phyloP scores from a whole-genome alignment of 306 rosid genomes.

The Lathyrus aphaca region DNA sequence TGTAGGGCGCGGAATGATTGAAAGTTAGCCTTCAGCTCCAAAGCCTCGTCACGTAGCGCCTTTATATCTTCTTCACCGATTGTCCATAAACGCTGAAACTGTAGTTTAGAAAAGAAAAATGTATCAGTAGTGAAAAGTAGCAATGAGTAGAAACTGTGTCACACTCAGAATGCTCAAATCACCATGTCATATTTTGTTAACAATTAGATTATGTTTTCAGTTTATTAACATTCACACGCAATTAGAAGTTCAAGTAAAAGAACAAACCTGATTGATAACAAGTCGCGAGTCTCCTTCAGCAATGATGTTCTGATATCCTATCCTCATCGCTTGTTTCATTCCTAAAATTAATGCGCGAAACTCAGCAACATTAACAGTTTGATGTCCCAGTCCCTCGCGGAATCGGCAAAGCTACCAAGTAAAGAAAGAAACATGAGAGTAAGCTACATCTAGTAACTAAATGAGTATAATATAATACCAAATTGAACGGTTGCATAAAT shows the following conservation, averaged over 20 bases:
- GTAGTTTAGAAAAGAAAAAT: neutral
- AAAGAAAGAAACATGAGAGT: slow-evolving; percentile 26
- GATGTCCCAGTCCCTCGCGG: slow-evolving; percentile 78
- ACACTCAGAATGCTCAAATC: too few relatives aligned
- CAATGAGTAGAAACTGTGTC: too few relatives aligned
- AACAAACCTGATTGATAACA: slow-evolving; percentile 86
- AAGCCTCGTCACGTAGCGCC: neutral
- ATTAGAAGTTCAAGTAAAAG: neutral
- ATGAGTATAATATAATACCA: neutral
- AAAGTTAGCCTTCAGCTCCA: neutral
- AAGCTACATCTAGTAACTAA: slow-evolving; percentile 20
- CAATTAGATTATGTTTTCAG: neutral
- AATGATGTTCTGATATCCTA: slow-evolving; percentile 64
- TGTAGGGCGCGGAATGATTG: neutral
- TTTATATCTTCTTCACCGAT: neutral
- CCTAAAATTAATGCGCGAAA: slow-evolving; percentile 81
- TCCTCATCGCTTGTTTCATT: slow-evolving; percentile 62
- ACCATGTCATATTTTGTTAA: neutral
- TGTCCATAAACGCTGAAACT: neutral
- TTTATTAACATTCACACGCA: neutral
- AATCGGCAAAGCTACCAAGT: slow-evolving; percentile 55
- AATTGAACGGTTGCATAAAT: slow-evolving; percentile 11
- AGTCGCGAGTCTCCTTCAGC: slow-evolving; percentile 75
- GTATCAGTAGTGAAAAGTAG: neutral
- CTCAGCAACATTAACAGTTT: slow-evolving; percentile 78